Conservation (phyloP, 768 basidiomycete genomes). For the Pleurotus sapidus region DNA sequence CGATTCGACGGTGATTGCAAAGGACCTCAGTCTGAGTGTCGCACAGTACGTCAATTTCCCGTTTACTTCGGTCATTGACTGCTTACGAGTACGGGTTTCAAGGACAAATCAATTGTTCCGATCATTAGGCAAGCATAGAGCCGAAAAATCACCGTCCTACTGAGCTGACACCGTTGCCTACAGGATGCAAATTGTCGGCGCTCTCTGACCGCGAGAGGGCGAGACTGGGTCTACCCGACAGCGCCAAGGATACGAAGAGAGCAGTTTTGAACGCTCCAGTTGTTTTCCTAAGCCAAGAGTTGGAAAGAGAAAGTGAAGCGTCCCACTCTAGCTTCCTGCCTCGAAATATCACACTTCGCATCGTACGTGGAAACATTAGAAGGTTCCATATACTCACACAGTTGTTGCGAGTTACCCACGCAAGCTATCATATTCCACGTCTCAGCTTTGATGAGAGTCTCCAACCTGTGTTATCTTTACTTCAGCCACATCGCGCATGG, state of each 20-base stretch:
- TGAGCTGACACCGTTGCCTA: not conserved
- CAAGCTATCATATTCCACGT: too few relatives aligned
- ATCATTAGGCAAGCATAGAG: slow-evolving; percentile 51
- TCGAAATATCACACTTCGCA: too few relatives aligned
- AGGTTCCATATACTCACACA: too few relatives aligned
- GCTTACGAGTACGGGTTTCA: slow-evolving; percentile 32
- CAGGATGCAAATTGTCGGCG: slow-evolving; percentile 72
- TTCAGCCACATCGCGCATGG: too few relatives aligned
- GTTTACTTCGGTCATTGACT: not conserved
- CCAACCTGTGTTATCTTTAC: too few relatives aligned
- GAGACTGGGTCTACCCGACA: slow-evolving; percentile 63
- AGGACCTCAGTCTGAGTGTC: slow-evolving; percentile 67
- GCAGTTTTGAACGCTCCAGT: slow-evolving; percentile 78
- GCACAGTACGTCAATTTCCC: slow-evolving; percentile 51
- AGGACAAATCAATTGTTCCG: slow-evolving; percentile 59
- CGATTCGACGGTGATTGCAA: slow-evolving; percentile 64
- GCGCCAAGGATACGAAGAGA: slow-evolving; percentile 59
- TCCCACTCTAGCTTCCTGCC: too few relatives aligned
- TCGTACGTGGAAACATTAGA: too few relatives aligned
- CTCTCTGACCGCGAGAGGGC: slow-evolving; percentile 62
- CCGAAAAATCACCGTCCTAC: not conserved
- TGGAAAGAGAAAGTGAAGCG: slow-evolving; percentile 27
- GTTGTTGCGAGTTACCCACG: too few relatives aligned
- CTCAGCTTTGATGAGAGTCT: too few relatives aligned
- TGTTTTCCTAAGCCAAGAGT: slow-evolving; percentile 70